A percentile compares a stretch with the other conserved stretches of the same genome.
Conservation (phyloP, 768 basidiomycete species). For the Mycena alexandri region DNA sequence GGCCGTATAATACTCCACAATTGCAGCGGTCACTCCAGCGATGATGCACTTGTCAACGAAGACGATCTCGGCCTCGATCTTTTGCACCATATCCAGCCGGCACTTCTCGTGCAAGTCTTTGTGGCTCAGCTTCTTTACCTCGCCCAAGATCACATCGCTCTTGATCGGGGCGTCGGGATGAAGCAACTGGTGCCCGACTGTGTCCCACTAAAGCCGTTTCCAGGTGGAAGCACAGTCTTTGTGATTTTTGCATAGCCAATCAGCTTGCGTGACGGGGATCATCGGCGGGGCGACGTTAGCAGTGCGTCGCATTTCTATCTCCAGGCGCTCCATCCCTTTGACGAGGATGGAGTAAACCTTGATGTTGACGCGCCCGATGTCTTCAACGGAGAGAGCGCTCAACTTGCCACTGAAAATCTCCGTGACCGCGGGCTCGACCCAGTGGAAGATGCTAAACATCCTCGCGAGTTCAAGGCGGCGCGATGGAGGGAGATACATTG, state of each 20-base stretch:
- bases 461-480: constrained; percentile 15
- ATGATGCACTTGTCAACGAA: too few species aligned
- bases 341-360: constrained; percentile 4
- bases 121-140: neutral
- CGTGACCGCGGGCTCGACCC: constrained; percentile 18
- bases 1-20: too few species aligned
- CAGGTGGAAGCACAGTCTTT: constrained; percentile 1
- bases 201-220: constrained; percentile 2
- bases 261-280: neutral
- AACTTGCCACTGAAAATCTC: neutral
- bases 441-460: neutral
- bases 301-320: constrained; percentile 1
- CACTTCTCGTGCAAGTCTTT: neutral
- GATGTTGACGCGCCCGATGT: neutral
- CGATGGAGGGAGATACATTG: constrained; percentile 1
- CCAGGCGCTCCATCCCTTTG: constrained; percentile 8
- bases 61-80: too few species aligned
- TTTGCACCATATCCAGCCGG: neutral
- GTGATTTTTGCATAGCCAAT: constrained; percentile 8
- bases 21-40: too few species aligned
- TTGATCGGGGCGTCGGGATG: constrained; percentile 7
- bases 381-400: neutral
- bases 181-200: constrained; percentile 3
- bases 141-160: neutral
- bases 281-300: neutral